phyloP scores from a whole-genome alignment of 2,329 filamentous ascomycete species.

The Aspergillus puulaauensis region DNA sequence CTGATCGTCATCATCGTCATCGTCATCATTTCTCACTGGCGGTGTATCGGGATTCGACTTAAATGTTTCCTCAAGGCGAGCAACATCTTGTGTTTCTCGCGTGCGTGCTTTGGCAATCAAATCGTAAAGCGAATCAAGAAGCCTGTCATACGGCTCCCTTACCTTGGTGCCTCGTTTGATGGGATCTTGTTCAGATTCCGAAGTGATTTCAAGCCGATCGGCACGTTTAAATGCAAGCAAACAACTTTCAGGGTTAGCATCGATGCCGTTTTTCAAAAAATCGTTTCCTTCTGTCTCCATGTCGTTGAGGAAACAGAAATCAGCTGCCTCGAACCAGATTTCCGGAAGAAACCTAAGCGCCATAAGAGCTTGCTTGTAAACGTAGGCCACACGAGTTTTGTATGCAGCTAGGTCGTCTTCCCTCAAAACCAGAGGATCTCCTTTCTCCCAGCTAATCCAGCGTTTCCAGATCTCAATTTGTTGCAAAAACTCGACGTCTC shows the following conservation, averaged over 20 bases:
- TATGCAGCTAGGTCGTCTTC: conserved; percentile 74
- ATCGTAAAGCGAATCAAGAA: conserved; percentile 84
- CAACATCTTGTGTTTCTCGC: conserved; percentile 63
- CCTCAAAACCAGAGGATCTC: conserved; percentile 83
- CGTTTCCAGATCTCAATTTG: conserved; percentile 89
- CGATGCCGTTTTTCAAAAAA: conserved; percentile 77
- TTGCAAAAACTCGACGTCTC: conserved; percentile 76
- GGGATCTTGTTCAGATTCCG: conserved; percentile 70
- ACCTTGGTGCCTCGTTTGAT: conserved; percentile 68
- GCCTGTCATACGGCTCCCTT: conserved; percentile 77
- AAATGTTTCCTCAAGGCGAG: conserved; percentile 56
- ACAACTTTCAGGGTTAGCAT: conserved; percentile 90
- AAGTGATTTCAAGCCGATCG: conserved; percentile 79
- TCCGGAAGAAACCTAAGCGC: conserved; percentile 91
- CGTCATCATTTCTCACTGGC: conserved; percentile 49
- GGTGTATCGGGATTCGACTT: conserved; percentile 39
- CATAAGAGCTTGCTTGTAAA: conserved; percentile 93
- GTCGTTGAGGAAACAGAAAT: conserved; percentile 84
- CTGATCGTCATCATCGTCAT: conserved; percentile 56
- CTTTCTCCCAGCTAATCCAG: conserved; percentile 95
- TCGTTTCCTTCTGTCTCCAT: conserved; percentile 71
- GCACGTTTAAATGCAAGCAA: conserved; percentile 85
- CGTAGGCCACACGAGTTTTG: conserved; percentile 78
- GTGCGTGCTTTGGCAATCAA: conserved; percentile 71
- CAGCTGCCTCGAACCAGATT: conserved; percentile 91